Conservation (phyloP, 2,329 filamentous ascomycete species). For the Phialocephala subalpina region DNA sequence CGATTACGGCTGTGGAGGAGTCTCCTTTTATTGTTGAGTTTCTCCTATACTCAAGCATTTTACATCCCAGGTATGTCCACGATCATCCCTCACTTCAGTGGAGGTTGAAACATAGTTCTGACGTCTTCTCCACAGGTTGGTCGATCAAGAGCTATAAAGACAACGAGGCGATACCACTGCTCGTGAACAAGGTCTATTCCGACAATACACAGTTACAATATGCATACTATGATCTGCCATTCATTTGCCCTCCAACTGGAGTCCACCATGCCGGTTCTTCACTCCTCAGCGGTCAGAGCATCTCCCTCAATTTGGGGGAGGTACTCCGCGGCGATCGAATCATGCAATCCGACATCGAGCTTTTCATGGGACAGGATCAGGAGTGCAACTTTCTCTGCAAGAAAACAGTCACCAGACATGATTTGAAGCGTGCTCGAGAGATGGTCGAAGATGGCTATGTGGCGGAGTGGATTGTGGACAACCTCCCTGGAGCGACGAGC, state of each 20-base stretch:
- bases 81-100: not conserved
- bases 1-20: conserved; percentile 49
- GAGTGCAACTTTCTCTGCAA: conserved; percentile 78
- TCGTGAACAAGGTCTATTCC: conserved; percentile 92
- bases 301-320: conserved; percentile 86
- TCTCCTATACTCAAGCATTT: conserved; percentile 70
- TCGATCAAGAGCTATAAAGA: conserved; percentile 83
- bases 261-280: conserved; percentile 69
- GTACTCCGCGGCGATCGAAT: conserved; percentile 89
- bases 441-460: conserved; percentile 83
- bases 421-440: conserved; percentile 72
- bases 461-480: conserved; percentile 94
- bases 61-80: conserved; percentile 79
- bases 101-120: conserved; percentile 12
- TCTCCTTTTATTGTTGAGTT: conserved; percentile 54
- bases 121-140: conserved; percentile 65
- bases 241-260: conserved; percentile 83
- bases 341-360: conserved; percentile 82
- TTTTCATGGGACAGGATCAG: conserved; percentile 79
- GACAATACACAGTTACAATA: conserved; percentile 91
- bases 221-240: conserved; percentile 88
- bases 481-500: conserved; percentile 86
- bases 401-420: conserved; percentile 67
- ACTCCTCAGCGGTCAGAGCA: conserved; percentile 77
- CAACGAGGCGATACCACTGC: conserved; percentile 80